phyloP scores from a whole-genome alignment of 768 basidiomycete genomes.

The Leccinellum luteum region DNA sequence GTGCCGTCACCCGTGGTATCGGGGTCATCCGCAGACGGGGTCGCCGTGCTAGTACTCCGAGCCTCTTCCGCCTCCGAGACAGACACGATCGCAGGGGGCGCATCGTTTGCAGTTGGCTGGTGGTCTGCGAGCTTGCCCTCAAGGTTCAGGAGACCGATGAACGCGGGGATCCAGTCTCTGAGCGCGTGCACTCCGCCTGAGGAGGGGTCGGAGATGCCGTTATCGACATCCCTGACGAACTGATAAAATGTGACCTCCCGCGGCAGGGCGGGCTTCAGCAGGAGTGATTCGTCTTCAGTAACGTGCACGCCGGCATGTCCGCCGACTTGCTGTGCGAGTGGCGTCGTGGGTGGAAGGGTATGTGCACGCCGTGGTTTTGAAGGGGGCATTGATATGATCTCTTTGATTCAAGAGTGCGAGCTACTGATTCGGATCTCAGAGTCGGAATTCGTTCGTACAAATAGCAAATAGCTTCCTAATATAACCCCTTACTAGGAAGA shows the following conservation, averaged over 20 bases:
- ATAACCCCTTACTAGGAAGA: too few species aligned
- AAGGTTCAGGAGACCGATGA: conserved; percentile 75
- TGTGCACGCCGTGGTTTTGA: conserved; percentile 10
- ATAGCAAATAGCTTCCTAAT: too few species aligned
- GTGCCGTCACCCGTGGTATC: neutral
- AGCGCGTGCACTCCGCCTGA: conserved; percentile 28
- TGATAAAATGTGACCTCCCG: conserved; percentile 75
- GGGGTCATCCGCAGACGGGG: conserved; percentile 17
- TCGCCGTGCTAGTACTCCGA: conserved; percentile 35
- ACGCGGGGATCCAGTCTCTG: conserved; percentile 65
- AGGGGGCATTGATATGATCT: conserved; percentile 5
- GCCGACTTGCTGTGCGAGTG: conserved; percentile 67
- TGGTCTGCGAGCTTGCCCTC: conserved; percentile 42
- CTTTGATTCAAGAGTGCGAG: neutral
- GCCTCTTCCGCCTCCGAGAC: conserved; percentile 30
- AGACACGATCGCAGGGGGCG: conserved; percentile 22
- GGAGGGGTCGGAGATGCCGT: conserved; percentile 17
- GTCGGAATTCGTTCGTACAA: neutral
- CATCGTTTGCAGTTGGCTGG: conserved; percentile 2
- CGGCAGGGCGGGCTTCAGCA: conserved; percentile 73
- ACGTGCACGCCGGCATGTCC: conserved; percentile 76
- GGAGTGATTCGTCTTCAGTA: conserved; percentile 69
- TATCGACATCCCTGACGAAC: conserved; percentile 30
- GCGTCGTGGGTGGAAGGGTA: conserved; percentile 24
- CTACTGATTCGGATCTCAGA: neutral